These are phyloP conservation scores for Lichtheimia corymbifera DNA, from an alignment of 371 early-diverging fungal species.

Conservation along the genomic window DNA sequence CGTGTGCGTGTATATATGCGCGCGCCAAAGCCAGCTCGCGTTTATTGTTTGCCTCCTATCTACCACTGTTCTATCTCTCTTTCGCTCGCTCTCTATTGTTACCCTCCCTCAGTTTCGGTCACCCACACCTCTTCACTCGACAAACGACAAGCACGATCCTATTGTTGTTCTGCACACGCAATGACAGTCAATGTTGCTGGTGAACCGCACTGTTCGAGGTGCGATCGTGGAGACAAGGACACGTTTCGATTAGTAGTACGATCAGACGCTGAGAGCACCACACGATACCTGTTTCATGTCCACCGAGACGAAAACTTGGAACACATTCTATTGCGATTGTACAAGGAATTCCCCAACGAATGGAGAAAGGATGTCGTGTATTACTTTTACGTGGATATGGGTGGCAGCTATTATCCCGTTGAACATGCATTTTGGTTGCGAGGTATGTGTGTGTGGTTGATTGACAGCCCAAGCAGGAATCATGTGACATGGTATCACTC, in stretches of 20 bases:
- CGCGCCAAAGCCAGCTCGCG: too few species aligned
- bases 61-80: too few species aligned
- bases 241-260: slow-evolving; percentile 19
- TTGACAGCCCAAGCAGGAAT: neutral
- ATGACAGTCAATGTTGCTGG: too few species aligned
- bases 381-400: slow-evolving; percentile 43
- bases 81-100: too few species aligned
- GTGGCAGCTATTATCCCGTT: slow-evolving; percentile 35
- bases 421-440: slow-evolving; percentile 38
- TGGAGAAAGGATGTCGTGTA: slow-evolving; percentile 29
- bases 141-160: too few species aligned
- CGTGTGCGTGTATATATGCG: too few species aligned
- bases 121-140: too few species aligned
- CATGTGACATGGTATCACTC: neutral
- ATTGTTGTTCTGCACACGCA: too few species aligned
- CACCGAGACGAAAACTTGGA: slow-evolving; percentile 28
- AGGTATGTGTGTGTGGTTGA: slow-evolving; percentile 18
- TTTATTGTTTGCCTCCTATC: too few species aligned
- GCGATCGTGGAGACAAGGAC: slow-evolving; percentile 14
- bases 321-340: slow-evolving; percentile 24
- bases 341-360: slow-evolving; percentile 21
- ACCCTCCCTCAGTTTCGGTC: too few species aligned
- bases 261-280: slow-evolving; percentile 7
- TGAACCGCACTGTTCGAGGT: slow-evolving; percentile 9
- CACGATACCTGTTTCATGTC: slow-evolving; percentile 24